These are phyloP conservation scores for Cladosporium sp. DNA, from an alignment of 2,329 filamentous ascomycete species.

Conservation along the genomic window DNA sequence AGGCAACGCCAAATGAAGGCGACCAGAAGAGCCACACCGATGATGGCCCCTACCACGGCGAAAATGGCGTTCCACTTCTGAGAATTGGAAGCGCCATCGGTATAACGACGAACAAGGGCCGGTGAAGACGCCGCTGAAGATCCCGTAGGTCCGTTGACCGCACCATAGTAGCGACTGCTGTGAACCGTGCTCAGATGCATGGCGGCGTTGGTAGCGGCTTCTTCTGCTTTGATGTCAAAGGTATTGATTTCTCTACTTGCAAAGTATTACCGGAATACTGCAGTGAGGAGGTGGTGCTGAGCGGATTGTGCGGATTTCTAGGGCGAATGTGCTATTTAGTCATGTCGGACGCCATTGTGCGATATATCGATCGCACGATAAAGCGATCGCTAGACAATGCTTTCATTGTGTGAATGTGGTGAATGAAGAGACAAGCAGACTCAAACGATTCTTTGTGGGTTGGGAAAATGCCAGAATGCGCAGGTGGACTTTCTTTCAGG, in stretches of 20 bases:
- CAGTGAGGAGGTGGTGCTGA: neutral
- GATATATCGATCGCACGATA: no score
- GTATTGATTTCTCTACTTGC: no score
- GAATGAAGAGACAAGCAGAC: no score
- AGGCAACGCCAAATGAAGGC: slow-evolving; percentile 1
- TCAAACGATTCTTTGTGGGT: no score
- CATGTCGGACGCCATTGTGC: no score
- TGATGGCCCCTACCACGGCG: neutral
- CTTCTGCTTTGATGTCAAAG: neutral
- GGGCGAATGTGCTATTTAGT: neutral
- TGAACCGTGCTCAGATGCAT: slow-evolving; percentile 11
- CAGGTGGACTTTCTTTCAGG: no score
- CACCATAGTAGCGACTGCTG: slow-evolving; percentile 5
- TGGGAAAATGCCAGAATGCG: no score
- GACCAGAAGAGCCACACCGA: neutral
- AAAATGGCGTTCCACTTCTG: neutral
- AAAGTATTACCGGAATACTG: neutral
- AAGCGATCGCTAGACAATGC: no score
- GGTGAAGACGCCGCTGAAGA: neutral
- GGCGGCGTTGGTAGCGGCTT: neutral
- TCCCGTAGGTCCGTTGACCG: neutral
- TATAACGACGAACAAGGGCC: neutral
- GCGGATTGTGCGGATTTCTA: neutral
- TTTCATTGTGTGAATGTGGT: no score
- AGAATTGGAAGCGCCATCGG: neutral